These are phyloP conservation scores for Achlya hypogyna DNA, from an alignment of 352 stramenopile genomes.

Conservation along the genomic window DNA sequence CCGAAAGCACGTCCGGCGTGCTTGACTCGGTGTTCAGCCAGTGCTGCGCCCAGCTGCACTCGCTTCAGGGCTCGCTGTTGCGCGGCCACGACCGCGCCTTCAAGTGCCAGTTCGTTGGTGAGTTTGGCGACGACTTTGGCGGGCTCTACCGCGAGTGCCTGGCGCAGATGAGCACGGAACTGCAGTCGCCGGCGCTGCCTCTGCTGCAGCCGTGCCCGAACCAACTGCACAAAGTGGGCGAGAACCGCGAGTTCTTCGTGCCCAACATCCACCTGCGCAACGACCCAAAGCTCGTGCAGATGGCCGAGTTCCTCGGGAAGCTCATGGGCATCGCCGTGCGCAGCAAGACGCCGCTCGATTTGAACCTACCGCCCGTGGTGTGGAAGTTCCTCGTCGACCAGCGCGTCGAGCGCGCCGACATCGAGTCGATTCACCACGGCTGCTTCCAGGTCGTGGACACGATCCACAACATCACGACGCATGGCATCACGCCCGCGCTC, in stretches of 20 bases:
- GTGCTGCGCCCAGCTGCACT: slow-evolving; percentile 77
- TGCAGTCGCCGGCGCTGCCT: slow-evolving; percentile 75
- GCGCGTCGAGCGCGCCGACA: slow-evolving; percentile 61
- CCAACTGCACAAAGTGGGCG: slow-evolving; percentile 61
- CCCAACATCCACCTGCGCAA: slow-evolving; percentile 52
- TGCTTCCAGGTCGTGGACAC: slow-evolving; percentile 83
- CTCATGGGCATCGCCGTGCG: slow-evolving; percentile 90
- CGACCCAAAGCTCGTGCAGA: slow-evolving; percentile 53
- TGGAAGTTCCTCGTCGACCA: slow-evolving; percentile 90
- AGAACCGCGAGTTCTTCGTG: slow-evolving; percentile 85
- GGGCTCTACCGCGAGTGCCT: slow-evolving; percentile 85
- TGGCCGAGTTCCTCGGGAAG: slow-evolving; percentile 92
- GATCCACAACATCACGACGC: slow-evolving; percentile 67
- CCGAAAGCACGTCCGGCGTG: slow-evolving; percentile 42
- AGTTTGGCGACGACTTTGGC: slow-evolving; percentile 87
- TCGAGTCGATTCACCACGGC: slow-evolving; percentile 71
- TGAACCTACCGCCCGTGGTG: slow-evolving; percentile 86
- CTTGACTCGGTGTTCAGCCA: slow-evolving; percentile 81
- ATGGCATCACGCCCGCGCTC: slow-evolving; percentile 73
- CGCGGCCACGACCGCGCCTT: slow-evolving; percentile 81
- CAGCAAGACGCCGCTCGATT: slow-evolving; percentile 87
- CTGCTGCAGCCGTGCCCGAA: slow-evolving; percentile 87
- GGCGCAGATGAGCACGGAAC: slow-evolving; percentile 77
- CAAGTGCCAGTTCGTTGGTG: slow-evolving; percentile 87
- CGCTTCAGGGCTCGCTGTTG: slow-evolving; percentile 74